Conservation (phyloP, 2,329 filamentous ascomycete genomes). For the Neophaeococcomyces mojaviensis region DNA sequence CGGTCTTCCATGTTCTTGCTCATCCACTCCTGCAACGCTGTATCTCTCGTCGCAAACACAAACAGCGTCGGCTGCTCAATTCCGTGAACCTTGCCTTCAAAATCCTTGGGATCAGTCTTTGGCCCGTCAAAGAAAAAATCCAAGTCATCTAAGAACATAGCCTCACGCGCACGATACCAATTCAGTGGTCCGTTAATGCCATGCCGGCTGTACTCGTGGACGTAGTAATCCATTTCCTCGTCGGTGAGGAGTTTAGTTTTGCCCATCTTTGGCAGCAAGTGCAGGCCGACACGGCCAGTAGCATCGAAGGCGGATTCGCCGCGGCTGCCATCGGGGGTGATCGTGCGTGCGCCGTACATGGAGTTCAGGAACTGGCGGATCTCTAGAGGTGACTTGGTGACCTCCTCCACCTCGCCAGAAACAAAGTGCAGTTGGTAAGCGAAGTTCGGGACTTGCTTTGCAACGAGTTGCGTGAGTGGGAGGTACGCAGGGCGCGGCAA, state of each 20-base stretch:
- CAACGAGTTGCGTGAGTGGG: conserved; percentile 54
- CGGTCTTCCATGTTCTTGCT: conserved; percentile 60
- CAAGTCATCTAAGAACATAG: conserved; percentile 71
- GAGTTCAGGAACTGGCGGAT: conserved; percentile 64
- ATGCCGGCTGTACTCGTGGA: conserved; percentile 59
- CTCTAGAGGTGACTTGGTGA: conserved; percentile 50
- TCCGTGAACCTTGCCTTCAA: not conserved
- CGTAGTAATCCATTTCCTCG: conserved; percentile 72
- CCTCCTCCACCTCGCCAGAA: conserved; percentile 57
- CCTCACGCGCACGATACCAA: conserved; percentile 71
- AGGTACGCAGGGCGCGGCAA: conserved; percentile 48
- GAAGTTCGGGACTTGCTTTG: conserved; percentile 57
- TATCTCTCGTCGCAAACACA: conserved; percentile 64
- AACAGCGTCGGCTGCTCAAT: conserved; percentile 50
- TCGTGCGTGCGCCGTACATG: conserved; percentile 60
- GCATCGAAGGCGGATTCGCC: conserved; percentile 54
- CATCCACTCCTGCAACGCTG: conserved; percentile 65
- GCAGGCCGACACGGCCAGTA: conserved; percentile 55
- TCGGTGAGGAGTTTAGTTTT: conserved; percentile 48
- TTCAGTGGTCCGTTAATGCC: conserved; percentile 74
- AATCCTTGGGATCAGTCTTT: conserved; percentile 1
- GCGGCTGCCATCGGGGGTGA: conserved; percentile 26
- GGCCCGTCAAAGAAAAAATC: conserved; percentile 25
- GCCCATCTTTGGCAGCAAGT: conserved; percentile 52
- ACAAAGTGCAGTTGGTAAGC: conserved; percentile 77